phyloP scores from a whole-genome alignment of 208 protist genomes.

The Leishmania braziliensis region DNA sequence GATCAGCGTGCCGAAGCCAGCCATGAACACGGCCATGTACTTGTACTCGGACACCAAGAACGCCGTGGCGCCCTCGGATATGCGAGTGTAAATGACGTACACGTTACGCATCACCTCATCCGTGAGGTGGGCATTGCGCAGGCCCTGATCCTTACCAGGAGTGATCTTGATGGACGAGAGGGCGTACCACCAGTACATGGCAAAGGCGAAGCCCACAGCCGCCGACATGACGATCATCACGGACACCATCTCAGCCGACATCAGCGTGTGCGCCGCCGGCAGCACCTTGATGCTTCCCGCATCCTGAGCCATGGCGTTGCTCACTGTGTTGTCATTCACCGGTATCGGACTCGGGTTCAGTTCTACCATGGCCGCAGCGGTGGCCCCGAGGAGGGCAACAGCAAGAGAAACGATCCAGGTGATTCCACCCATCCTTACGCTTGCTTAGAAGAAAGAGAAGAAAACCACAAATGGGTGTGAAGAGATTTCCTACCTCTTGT shows the following conservation, averaged over 20 bases:
- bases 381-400: background rate
- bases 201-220: slow-evolving; percentile 68
- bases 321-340: background rate
- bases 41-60: slow-evolving; percentile 88
- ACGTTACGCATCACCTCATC: slow-evolving; percentile 89
- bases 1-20: slow-evolving; percentile 70
- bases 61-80: slow-evolving; percentile 75
- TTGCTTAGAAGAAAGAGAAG: background rate
- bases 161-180: slow-evolving; percentile 61
- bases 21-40: slow-evolving; percentile 87
- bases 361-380: background rate
- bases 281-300: background rate
- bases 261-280: slow-evolving; percentile 19
- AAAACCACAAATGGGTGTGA: background rate
- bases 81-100: slow-evolving; percentile 78
- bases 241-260: slow-evolving; percentile 40
- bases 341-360: slow-evolving; percentile 1
- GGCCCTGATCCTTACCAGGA: slow-evolving; percentile 58
- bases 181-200: slow-evolving; percentile 87
- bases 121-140: slow-evolving; percentile 72
- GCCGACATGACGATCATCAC: slow-evolving; percentile 58
- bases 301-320: background rate
- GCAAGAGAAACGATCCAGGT: slow-evolving; percentile 5
- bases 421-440: slow-evolving; percentile 9
- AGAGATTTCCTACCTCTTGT: background rate